Percentiles rank a stretch among this genome's conserved stretches.
Conservation (phyloP, 169 alveolate species). For the Babesia sp. region DNA sequence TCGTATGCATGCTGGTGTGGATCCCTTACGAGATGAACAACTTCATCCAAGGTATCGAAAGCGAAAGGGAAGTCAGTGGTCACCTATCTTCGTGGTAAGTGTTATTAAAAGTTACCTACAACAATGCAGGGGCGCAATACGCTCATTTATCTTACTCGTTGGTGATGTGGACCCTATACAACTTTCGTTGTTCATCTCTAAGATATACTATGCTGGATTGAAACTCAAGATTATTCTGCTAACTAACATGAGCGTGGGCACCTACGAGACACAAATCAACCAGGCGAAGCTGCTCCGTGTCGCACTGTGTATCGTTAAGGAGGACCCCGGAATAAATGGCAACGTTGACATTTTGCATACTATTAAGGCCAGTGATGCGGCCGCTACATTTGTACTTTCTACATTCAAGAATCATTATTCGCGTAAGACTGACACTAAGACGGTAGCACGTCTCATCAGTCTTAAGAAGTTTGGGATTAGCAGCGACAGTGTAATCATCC, state of each 20-base stretch:
- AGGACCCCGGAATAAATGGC: conserved; percentile 51
- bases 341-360: conserved; percentile 38
- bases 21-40: conserved; percentile 75
- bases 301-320: conserved; percentile 52
- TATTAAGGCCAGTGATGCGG: conserved; percentile 47
- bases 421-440: conserved; percentile 50
- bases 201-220: conserved; percentile 40
- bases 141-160: conserved; percentile 66
- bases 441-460: conserved; percentile 57
- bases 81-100: conserved; percentile 58
- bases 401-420: conserved; percentile 41
- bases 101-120: background rate
- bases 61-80: conserved; percentile 65
- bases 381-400: conserved; percentile 40
- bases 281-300: conserved; percentile 52
- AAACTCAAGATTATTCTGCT: conserved; percentile 53
- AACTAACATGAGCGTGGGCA: conserved; percentile 39
- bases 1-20: conserved; percentile 75
- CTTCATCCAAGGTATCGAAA: conserved; percentile 67
- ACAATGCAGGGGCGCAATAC: conserved; percentile 53
- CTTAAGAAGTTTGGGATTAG: conserved; percentile 48
- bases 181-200: conserved; percentile 68
- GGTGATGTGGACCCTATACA: conserved; percentile 78
- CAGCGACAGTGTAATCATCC: conserved; percentile 43
- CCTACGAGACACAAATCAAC: conserved; percentile 30